Evolutionary conservation across 2,329 filamentous ascomycete species (phyloP).

Genomic region (Calonectria fujianensis): DNA sequence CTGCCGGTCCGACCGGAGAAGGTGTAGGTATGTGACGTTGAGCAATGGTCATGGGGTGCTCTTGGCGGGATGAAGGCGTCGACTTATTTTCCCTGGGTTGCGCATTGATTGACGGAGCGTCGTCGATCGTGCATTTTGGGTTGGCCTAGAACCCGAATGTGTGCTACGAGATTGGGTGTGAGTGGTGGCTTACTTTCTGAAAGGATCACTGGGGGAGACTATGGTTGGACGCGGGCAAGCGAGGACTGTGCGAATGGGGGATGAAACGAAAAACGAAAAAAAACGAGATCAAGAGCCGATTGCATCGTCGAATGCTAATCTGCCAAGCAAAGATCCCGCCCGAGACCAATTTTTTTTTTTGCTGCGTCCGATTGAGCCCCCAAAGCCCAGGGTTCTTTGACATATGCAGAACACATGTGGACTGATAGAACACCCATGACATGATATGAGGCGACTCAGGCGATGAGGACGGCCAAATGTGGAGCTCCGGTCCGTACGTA

Average conservation of each 20-base stretch:
- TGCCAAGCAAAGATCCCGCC: conserved; percentile 22
- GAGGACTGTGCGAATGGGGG: neutral
- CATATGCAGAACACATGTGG: conserved; percentile 28
- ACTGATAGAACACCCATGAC: conserved; percentile 19
- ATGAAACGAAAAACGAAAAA: neutral
- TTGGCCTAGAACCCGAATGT: conserved; percentile 3
- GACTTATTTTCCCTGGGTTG: neutral
- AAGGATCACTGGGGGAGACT: conserved; percentile 1
- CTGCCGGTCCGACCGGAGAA: conserved; percentile 38
- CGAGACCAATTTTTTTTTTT: neutral
- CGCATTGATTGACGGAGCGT: conserved; percentile 14
- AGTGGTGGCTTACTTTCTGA: conserved; percentile 18
- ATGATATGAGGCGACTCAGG: conserved; percentile 19
- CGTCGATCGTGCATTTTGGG: conserved; percentile 20
- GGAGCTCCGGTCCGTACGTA: conserved; percentile 26
- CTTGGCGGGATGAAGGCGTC: conserved; percentile 8
- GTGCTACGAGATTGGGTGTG: conserved; percentile 9
- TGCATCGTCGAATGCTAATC: conserved; percentile 14
- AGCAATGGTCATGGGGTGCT: conserved; percentile 28
- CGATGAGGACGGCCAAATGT: conserved; percentile 22
- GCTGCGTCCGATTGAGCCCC: neutral
- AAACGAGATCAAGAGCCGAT: neutral
- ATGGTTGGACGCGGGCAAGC: conserved; percentile 7
- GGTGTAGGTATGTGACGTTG: conserved; percentile 39
- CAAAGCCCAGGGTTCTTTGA: neutral